Percentiles rank a stretch among this genome's conserved stretches.
These are phyloP conservation scores for Aspergillaceae sp. DNA, from an alignment of 2,329 filamentous ascomycete species.

Conservation along the genomic window DNA sequence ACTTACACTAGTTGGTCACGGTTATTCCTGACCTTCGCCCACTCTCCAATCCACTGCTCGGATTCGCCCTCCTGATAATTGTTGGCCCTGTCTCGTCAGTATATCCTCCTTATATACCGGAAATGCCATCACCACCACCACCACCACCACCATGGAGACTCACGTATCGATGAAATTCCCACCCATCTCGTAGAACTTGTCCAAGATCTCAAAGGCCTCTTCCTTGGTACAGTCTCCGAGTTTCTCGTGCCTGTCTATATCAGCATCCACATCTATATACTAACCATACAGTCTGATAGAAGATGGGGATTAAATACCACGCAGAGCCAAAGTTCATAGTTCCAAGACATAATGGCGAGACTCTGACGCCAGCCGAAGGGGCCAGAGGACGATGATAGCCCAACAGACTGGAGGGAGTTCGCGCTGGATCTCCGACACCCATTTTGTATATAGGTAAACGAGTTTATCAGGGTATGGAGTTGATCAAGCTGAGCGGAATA, in stretches of 20 bases:
- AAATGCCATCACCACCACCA: slow-evolving; percentile 41
- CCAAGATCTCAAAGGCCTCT: slow-evolving; percentile 42
- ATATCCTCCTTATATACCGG: background rate
- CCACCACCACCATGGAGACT: slow-evolving; percentile 40
- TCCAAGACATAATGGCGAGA: slow-evolving; percentile 47
- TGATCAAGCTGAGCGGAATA: too few relatives aligned
- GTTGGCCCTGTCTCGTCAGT: slow-evolving; percentile 27
- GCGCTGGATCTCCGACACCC: too few relatives aligned
- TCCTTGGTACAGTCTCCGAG: slow-evolving; percentile 41
- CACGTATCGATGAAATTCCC: slow-evolving; percentile 48
- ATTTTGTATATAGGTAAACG: too few relatives aligned
- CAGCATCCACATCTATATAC: background rate
- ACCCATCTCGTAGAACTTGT: slow-evolving; percentile 42
- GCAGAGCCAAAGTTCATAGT: slow-evolving; percentile 48
- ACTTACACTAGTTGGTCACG: slow-evolving; percentile 47
- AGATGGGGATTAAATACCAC: background rate
- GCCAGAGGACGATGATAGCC: slow-evolving; percentile 30
- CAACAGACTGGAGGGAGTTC: slow-evolving; percentile 2
- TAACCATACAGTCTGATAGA: background rate
- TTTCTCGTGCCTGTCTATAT: slow-evolving; percentile 10
- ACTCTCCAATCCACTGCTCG: slow-evolving; percentile 46
- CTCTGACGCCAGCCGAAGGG: slow-evolving; percentile 43
- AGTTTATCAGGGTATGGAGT: too few relatives aligned
- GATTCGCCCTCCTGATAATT: slow-evolving; percentile 43
- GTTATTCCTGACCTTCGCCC: slow-evolving; percentile 39